Conservation (phyloP, 305 asterid genomes). For the Fraxinus velutina region DNA sequence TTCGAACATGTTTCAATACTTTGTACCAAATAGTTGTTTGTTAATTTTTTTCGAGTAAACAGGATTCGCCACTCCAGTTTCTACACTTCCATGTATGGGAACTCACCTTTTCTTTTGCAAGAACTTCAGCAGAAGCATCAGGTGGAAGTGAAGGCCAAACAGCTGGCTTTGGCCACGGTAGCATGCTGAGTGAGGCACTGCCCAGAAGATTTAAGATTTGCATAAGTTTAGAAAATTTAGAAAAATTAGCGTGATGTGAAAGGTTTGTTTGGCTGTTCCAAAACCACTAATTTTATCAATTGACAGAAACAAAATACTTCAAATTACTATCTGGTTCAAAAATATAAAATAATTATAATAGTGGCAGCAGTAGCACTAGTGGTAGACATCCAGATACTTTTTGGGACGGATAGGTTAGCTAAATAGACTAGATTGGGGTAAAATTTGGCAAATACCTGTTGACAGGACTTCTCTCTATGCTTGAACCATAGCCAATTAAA, state of each 20-base stretch:
- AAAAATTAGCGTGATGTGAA: constrained; percentile 5
- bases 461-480: constrained; percentile 87
- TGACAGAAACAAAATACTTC: constrained; percentile 17
- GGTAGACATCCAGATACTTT: not conserved
- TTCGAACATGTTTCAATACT: not conserved
- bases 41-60: not conserved
- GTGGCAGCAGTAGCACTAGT: not conserved
- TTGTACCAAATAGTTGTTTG: not conserved
- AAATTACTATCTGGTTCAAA: constrained; percentile 2
- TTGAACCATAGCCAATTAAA: constrained; percentile 85
- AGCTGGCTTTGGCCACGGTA: constrained; percentile 97
- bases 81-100: constrained; percentile 22
- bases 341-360: not conserved
- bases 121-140: constrained; percentile 77
- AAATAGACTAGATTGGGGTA: constrained; percentile 3
- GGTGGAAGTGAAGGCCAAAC: constrained; percentile 95
- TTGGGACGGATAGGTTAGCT: constrained; percentile 7
- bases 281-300: not conserved
- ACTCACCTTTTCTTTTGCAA: constrained; percentile 90
- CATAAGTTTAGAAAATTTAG: constrained; percentile 22
- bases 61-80: not conserved
- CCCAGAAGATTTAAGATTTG: constrained; percentile 25
- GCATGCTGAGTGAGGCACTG: constrained; percentile 98
- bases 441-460: constrained; percentile 60
- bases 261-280: not conserved